Conservation (phyloP, 1,139 yeast species). For the Sugiyamaella sp. region DNA sequence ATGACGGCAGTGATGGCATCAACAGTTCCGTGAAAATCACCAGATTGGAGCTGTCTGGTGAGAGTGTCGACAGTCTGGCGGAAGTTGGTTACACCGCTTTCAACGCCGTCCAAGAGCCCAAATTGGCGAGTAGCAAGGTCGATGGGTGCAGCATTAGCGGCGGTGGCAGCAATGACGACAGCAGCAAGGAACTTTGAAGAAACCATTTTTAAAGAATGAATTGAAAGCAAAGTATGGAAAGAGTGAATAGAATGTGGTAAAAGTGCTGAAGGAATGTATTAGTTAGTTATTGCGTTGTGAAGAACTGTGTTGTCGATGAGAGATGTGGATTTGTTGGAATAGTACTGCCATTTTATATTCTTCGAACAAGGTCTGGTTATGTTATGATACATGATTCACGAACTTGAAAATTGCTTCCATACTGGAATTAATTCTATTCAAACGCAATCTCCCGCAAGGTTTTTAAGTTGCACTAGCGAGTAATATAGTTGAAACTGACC, state of each 20-base stretch:
- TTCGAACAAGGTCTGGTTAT: too few relatives aligned
- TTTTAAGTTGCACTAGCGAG: too few relatives aligned
- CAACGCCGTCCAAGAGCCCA: neutral
- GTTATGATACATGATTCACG: too few relatives aligned
- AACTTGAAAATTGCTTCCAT: too few relatives aligned
- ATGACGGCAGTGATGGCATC: constrained; percentile 33
- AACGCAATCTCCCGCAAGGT: too few relatives aligned
- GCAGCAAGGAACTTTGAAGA: constrained; percentile 5
- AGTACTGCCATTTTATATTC: too few relatives aligned
- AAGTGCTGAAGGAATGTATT: neutral
- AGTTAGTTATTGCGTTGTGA: too few relatives aligned
- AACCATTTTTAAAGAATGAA: constrained; percentile 2
- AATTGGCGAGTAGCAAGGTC: neutral
- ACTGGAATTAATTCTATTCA: too few relatives aligned
- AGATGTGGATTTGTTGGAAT: too few relatives aligned
- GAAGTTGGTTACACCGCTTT: constrained; percentile 30
- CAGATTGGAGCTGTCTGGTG: constrained; percentile 25
- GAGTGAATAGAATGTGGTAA: neutral
- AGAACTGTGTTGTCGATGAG: too few relatives aligned
- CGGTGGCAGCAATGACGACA: neutral
- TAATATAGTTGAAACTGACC: too few relatives aligned
- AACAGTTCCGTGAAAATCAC: constrained; percentile 33
- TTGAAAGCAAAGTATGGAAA: neutral
- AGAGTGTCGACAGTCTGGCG: constrained; percentile 32
- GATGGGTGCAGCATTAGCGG: constrained; percentile 5